Conservation (phyloP, 192 early-diverging fungal genomes). For the Podochytrium sp. region DNA sequence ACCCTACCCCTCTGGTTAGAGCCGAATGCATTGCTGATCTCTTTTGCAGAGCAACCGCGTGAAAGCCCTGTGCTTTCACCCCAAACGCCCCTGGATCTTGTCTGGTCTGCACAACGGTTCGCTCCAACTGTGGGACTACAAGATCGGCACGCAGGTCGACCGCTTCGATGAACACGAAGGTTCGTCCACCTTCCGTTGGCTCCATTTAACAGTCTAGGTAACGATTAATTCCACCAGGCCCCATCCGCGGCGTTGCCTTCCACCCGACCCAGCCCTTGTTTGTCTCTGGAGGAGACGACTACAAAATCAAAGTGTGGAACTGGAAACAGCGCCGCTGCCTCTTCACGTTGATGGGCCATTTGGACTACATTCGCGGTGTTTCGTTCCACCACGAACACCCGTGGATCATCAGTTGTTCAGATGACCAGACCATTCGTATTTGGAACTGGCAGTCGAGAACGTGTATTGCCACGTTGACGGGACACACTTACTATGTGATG, state of each 20-base stretch:
- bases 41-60: conserved; percentile 76
- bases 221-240: conserved; percentile 61
- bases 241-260: conserved; percentile 95
- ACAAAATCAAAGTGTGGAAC: conserved; percentile 99
- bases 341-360: conserved; percentile 95
- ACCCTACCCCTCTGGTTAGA: neutral
- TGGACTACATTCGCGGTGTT: conserved; percentile 97
- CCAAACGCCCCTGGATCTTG: conserved; percentile 98
- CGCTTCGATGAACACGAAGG: conserved; percentile 99
- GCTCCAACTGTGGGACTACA: conserved; percentile 99
- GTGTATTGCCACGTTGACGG: conserved; percentile 96
- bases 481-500: conserved; percentile 99
- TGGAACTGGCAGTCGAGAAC: conserved; percentile 99
- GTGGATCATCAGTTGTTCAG: conserved; percentile 96
- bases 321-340: conserved; percentile 95
- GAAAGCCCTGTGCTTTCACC: conserved; percentile 94
- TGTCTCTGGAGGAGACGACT: conserved; percentile 98
- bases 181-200: conserved; percentile 33
- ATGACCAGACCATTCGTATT: conserved; percentile 99
- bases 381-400: conserved; percentile 98
- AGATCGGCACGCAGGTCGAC: conserved; percentile 97
- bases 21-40: neutral
- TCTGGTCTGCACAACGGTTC: conserved; percentile 96
- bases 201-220: neutral
- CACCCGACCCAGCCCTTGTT: conserved; percentile 96